Evolutionary conservation across 2,329 filamentous ascomycete species (phyloP), one percentile per base, ranked within the genome.

Genomic region (Trichophyton verrucosum): DNA sequence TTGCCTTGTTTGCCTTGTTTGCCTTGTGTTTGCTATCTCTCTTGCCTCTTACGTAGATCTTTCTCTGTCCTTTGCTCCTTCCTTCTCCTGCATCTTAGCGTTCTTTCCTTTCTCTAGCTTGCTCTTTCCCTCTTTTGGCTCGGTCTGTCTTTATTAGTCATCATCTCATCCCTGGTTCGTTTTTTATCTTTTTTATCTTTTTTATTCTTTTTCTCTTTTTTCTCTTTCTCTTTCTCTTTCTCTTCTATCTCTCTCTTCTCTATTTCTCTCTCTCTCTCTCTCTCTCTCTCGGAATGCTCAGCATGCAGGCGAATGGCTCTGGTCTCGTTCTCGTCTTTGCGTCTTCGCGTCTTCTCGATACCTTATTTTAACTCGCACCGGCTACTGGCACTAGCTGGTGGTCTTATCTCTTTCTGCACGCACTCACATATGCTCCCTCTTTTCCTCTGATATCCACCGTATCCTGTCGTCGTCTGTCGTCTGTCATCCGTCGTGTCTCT

Each of bases 41-140:
- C 65, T 71, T 68, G 2, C 33, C 27, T 30, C 72, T 58, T 46
- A 33, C 13, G 49, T 53, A 53, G 49, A 53, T 61, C 33, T 38
- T 38, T 38, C 13, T 38, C 9, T 38, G 33, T 38, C 33, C 33
- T 46, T 60, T 44, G 59, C 27, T 62, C 62, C 27, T 55, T 46
- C 62, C 59, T 55, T 46, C 62, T 59, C 61, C 63, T 68, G 67
- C 67, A 68, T 68, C 64, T 65, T 66, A 68, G 66, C 67, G 67
- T 40, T 24, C 22, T 56, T 38, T 17, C 53, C 40, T 44, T 40
- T 57, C 55, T 38, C 33, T 38, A 38, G 8, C 33, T 38, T 38
- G 33, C 33, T 38, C 33, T 38, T 38, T 38, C 33, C 33, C 33
- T 38, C 11, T 38, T 38, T 38, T 13, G 33, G 9, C 33, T 38